Evolutionary conservation across 768 basidiomycete species (phyloP), one percentile per base, ranked within the genome.

Genomic region (Hygrocybe punicea): DNA sequence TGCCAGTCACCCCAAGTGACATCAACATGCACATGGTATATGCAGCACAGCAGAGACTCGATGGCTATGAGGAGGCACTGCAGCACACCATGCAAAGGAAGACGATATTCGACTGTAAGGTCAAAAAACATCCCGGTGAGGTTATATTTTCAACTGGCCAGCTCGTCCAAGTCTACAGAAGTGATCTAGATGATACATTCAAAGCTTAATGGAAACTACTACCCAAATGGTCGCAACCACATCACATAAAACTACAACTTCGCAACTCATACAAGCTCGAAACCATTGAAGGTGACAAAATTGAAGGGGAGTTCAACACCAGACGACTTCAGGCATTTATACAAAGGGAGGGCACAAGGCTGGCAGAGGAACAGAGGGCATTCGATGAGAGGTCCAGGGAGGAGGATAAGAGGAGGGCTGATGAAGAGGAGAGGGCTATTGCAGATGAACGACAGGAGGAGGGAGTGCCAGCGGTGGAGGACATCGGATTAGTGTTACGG

Each of bases 101-200:
- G 44, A 44, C 42, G 1, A 51, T 29, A 0, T 76, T 75, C 25
- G 66, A 75, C 52, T 1, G n/a, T 60, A 25, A 44, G 25, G 7
- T 19, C 40, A 4, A 42, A 36, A 19, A 39, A 29, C 29, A 29
- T 29, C 29, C 58, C 3, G 60, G 64, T 1, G 64, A 63, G 45
- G 62, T 70, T 4, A 40, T 60, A 25, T 75, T 72, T 53, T 14
- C 51, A 2, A 17, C 29, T 4, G 67, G 70, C 0, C 57, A 71
- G 9, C 63, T 76, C 1, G 71, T 73, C 14, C 75, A 77, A 55
- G 60, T 76, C 2, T 65, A 67, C 17, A 35, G 63, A 21, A 67
- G 54, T 10, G 56, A 65, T 19, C 39, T 42, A 19, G 19, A 19
- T 19, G 11, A 42, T 42, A 42, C 39, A 11, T 19, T 42, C 19